Evolutionary conservation across 371 early-diverging fungal genomes (phyloP).

Genomic region (Mucor lusitanicus): DNA sequence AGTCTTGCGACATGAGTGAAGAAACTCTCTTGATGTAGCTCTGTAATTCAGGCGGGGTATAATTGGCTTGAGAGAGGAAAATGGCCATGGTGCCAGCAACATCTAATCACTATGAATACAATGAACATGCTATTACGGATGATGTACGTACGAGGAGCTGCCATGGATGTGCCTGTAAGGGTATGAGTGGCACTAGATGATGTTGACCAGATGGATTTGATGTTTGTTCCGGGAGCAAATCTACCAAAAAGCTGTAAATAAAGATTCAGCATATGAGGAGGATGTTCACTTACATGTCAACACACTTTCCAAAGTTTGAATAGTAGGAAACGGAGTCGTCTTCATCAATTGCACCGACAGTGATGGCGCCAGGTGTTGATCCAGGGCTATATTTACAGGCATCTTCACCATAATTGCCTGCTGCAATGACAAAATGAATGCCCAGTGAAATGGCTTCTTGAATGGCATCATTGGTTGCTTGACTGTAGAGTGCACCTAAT

Average conservation of each 20-base stretch:
- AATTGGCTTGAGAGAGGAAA: slow-evolving; percentile 33
- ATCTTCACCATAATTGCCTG: slow-evolving; percentile 67
- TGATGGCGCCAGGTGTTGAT: slow-evolving; percentile 77
- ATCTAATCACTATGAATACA: slow-evolving; percentile 4
- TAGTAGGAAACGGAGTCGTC: slow-evolving; percentile 74
- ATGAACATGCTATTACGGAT: neutral
- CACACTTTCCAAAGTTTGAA: slow-evolving; percentile 80
- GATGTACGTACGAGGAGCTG: slow-evolving; percentile 62
- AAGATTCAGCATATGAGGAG: neutral
- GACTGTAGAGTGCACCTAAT: slow-evolving; percentile 57
- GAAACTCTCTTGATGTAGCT: slow-evolving; percentile 29
- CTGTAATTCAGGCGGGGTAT: slow-evolving; percentile 34
- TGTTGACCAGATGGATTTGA: slow-evolving; percentile 64
- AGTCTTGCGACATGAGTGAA: slow-evolving; percentile 30
- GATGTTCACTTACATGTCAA: slow-evolving; percentile 60
- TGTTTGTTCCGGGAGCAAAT: slow-evolving; percentile 77
- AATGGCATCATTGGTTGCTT: slow-evolving; percentile 60
- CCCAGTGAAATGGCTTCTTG: slow-evolving; percentile 53
- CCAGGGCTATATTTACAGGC: slow-evolving; percentile 90
- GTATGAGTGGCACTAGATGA: slow-evolving; percentile 33
- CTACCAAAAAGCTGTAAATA: neutral
- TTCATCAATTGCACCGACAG: slow-evolving; percentile 85
- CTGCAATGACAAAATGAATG: slow-evolving; percentile 60
- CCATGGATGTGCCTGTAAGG: slow-evolving; percentile 78
- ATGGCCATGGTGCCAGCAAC: slow-evolving; percentile 51